Evolutionary conservation across 2,329 filamentous ascomycete species (phyloP).

Genomic region (Aschersonia sp.): DNA sequence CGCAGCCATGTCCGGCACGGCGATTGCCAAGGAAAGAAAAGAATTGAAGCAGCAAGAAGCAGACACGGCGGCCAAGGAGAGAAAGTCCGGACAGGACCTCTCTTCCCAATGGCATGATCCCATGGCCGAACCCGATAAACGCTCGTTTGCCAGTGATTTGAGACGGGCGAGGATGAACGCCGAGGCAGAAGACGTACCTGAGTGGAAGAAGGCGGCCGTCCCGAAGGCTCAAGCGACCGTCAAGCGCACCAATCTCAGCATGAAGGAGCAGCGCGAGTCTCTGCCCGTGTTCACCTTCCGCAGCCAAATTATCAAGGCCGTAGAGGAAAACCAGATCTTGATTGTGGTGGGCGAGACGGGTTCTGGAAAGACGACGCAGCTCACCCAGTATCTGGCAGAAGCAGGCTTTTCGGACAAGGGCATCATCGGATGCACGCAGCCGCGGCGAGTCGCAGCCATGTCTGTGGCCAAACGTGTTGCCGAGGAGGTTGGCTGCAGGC

Average conservation of each 20-base stretch:
- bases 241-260: constrained; percentile 78
- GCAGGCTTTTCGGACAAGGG: constrained; percentile 76
- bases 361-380: constrained; percentile 90
- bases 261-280: constrained; percentile 85
- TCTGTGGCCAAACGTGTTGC: constrained; percentile 94
- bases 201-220: constrained; percentile 80
- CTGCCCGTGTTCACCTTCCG: constrained; percentile 84
- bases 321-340: constrained; percentile 74
- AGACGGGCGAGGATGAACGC: constrained; percentile 49
- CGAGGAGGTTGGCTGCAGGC: constrained; percentile 82
- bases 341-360: constrained; percentile 97
- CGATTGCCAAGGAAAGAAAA: constrained; percentile 75
- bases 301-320: constrained; percentile 73
- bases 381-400: constrained; percentile 91
- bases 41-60: constrained; percentile 81
- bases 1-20: constrained; percentile 85
- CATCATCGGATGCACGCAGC: constrained; percentile 92
- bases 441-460: constrained; percentile 92
- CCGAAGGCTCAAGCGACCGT: constrained; percentile 70
- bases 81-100: constrained; percentile 61
- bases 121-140: constrained; percentile 74
- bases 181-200: constrained; percentile 58
- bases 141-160: constrained; percentile 80
- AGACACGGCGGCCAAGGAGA: constrained; percentile 58
- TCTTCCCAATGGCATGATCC: constrained; percentile 92